Evolutionary conservation across 75 land plant genomes (phyloP).

Genomic region (Selaginella tamariscina): DNA sequence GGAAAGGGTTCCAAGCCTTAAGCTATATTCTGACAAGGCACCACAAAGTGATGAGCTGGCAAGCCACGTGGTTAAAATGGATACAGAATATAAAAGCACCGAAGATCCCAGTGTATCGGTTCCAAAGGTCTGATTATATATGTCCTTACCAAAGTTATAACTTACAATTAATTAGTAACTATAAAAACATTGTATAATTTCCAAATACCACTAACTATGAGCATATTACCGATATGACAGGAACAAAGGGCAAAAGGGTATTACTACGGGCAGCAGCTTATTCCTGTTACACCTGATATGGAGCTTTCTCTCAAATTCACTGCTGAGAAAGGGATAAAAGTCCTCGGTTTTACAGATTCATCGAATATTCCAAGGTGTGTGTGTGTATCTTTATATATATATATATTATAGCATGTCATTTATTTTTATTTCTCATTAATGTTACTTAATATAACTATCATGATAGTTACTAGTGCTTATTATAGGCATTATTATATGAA

Average conservation of each 20-base stretch:
- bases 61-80: conserved; percentile 78
- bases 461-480: conserved; percentile 6
- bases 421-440: conserved; percentile 14
- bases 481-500: conserved; percentile 90
- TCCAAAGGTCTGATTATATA: too few species aligned
- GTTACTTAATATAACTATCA: too few species aligned
- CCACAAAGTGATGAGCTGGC: conserved; percentile 58
- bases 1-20: conserved; percentile 75
- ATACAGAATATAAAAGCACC: conserved; percentile 70
- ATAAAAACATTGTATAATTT: too few species aligned
- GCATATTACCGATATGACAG: too few species aligned
- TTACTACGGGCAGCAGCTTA: conserved; percentile 79
- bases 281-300: conserved; percentile 65
- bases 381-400: too few species aligned
- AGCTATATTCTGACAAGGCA: conserved; percentile 82
- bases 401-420: neutral
- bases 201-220: too few species aligned
- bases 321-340: conserved; percentile 77
- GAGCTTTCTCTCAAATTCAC: conserved; percentile 71
- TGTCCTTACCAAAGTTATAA: too few species aligned
- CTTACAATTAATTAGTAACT: too few species aligned
- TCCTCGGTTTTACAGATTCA: conserved; percentile 67
- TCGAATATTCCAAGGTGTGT: conserved; percentile 59
- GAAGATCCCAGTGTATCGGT: conserved; percentile 50
- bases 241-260: conserved; percentile 86